Percentiles rank a stretch among this genome's conserved stretches.
Conservation (phyloP, 1,139 yeast species). For the Yamadazyma atmosphaerica region DNA sequence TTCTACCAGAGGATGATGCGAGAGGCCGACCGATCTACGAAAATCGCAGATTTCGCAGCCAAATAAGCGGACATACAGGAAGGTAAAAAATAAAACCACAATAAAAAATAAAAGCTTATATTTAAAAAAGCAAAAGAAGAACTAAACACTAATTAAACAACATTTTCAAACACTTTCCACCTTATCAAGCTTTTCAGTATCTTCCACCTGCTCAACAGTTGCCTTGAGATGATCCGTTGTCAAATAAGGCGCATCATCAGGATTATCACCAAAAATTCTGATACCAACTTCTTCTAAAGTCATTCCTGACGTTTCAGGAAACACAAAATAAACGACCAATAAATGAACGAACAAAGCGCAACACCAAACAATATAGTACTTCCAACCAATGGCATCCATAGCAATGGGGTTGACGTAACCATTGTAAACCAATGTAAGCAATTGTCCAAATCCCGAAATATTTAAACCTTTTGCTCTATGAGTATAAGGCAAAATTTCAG, state of each 20-base stretch:
- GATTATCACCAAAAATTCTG: slow-evolving; percentile 44
- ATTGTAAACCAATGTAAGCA: slow-evolving; percentile 23
- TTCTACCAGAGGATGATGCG: too few relatives aligned
- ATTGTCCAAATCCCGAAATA: slow-evolving; percentile 28
- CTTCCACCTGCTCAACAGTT: background rate
- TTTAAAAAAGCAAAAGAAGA: too few relatives aligned
- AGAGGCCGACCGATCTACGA: too few relatives aligned
- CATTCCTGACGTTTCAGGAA: slow-evolving; percentile 54
- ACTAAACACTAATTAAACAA: too few relatives aligned
- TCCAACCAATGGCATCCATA: slow-evolving; percentile 59
- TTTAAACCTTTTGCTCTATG: slow-evolving; percentile 48
- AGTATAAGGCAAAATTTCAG: slow-evolving; percentile 46
- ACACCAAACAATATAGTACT: slow-evolving; percentile 52
- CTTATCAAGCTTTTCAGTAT: background rate
- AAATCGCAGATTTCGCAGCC: too few relatives aligned
- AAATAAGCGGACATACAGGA: too few relatives aligned
- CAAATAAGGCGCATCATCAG: slow-evolving; percentile 10
- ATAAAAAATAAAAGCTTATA: too few relatives aligned
- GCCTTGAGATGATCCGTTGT: background rate
- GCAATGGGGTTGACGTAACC: slow-evolving; percentile 40
- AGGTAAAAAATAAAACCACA: too few relatives aligned
- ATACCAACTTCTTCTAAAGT: slow-evolving; percentile 53
- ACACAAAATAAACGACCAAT: slow-evolving; percentile 38
- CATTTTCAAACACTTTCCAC: slow-evolving; percentile 1
- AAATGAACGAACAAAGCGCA: slow-evolving; percentile 40